A percentile compares a stretch with the other conserved stretches of the same genome.
These are phyloP conservation scores for Phytopythium mirpurense DNA, from an alignment of 352 stramenopile genomes.

Conservation along the genomic window DNA sequence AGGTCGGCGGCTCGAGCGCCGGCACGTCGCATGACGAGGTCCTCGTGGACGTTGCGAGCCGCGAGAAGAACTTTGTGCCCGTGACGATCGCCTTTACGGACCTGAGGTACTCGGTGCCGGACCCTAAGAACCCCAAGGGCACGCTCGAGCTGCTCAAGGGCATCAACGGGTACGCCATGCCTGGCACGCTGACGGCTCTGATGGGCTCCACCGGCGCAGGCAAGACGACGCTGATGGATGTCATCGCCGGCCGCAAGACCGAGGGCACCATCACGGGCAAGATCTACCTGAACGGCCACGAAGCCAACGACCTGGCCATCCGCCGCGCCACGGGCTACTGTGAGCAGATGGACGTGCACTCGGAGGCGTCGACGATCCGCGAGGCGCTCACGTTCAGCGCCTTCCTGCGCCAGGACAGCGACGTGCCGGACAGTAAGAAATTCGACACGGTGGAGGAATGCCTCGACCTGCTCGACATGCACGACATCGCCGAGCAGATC, in stretches of 20 bases:
- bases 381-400: slow-evolving; percentile 84
- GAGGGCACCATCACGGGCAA: slow-evolving; percentile 9
- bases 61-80: slow-evolving; percentile 16
- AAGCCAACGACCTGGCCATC: slow-evolving; percentile 14
- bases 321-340: slow-evolving; percentile 31
- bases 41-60: slow-evolving; percentile 7
- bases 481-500: slow-evolving; percentile 21
- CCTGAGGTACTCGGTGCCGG: slow-evolving; percentile 17
- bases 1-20: slow-evolving; percentile 3
- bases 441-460: slow-evolving; percentile 23
- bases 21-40: slow-evolving; percentile 9
- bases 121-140: slow-evolving; percentile 7
- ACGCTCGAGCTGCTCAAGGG: slow-evolving; percentile 20
- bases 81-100: slow-evolving; percentile 20
- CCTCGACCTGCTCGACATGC: slow-evolving; percentile 19
- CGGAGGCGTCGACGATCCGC: slow-evolving; percentile 70
- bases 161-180: slow-evolving; percentile 21
- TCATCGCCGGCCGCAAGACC: slow-evolving; percentile 11
- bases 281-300: slow-evolving; percentile 18
- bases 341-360: slow-evolving; percentile 77
- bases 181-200: slow-evolving; percentile 64
- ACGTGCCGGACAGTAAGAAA: slow-evolving; percentile 29
- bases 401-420: slow-evolving; percentile 40
- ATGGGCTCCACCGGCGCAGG: slow-evolving; percentile 44
- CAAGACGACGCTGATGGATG: slow-evolving; percentile 7